phyloP scores from a whole-genome alignment of 257 asterid species.

The Marsdenia floribunda region DNA sequence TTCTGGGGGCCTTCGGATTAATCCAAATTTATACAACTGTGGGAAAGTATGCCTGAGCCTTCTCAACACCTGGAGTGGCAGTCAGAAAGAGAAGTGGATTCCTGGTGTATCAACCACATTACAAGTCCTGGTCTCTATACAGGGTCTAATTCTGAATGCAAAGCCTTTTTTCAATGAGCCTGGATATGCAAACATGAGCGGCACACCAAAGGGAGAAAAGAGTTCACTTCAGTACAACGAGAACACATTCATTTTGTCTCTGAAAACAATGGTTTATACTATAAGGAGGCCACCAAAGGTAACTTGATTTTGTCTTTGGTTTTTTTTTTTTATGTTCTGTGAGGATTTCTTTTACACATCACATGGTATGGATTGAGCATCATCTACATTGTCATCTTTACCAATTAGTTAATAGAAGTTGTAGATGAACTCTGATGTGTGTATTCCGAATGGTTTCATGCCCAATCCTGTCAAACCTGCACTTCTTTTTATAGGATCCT shows the following conservation, averaged over 20 bases:
- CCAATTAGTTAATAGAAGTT: not conserved
- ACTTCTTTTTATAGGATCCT: not conserved
- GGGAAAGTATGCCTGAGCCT: conserved; percentile 98
- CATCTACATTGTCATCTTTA: not conserved
- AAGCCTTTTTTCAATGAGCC: conserved; percentile 94
- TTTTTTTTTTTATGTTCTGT: not conserved
- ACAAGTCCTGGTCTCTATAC: conserved; percentile 94
- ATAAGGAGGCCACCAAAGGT: conserved; percentile 94
- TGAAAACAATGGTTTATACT: conserved; percentile 74
- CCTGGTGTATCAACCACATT: conserved; percentile 67
- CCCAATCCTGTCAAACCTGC: not conserved
- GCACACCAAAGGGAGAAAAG: conserved; percentile 50
- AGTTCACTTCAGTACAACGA: conserved; percentile 59
- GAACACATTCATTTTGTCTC: conserved; percentile 51
- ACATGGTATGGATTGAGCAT: not conserved
- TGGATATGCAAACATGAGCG: conserved; percentile 48
- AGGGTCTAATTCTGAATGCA: conserved; percentile 87
- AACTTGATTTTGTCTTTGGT: not conserved
- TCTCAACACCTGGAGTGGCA: conserved; percentile 88
- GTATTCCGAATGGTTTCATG: not conserved
- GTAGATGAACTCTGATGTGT: not conserved
- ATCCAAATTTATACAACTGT: conserved; percentile 71
- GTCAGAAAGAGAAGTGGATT: conserved; percentile 73
- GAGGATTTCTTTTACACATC: not conserved
- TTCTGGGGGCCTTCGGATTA: conserved; percentile 84